Conservation (phyloP, 805 yeast genomes). For the Torulaspora microellipsoides region DNA sequence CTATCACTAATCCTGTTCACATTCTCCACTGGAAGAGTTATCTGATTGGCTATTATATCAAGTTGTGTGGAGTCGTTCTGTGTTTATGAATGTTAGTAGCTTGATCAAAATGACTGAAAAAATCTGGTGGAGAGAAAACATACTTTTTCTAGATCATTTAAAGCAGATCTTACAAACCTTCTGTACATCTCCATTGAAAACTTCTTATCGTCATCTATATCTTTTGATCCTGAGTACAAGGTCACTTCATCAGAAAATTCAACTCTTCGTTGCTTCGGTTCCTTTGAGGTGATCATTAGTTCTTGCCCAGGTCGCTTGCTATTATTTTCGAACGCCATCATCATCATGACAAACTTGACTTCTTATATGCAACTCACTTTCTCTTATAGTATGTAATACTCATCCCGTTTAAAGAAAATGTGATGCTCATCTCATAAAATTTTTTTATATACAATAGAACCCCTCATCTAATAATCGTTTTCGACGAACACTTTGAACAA, state of each 20-base stretch:
- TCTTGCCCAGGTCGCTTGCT: constrained; percentile 23
- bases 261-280: constrained; percentile 31
- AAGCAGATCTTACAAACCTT: constrained; percentile 57
- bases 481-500: no score
- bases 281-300: constrained; percentile 8
- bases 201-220: constrained; percentile 13
- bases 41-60: constrained; percentile 55
- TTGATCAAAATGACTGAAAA: constrained; percentile 1
- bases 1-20: constrained; percentile 50
- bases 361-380: no score
- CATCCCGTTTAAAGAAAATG: not conserved
- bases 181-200: constrained; percentile 37
- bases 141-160: constrained; percentile 62
- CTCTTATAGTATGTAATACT: no score
- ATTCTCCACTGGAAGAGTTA: constrained; percentile 48
- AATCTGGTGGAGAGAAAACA: constrained; percentile 23
- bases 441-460: constrained; percentile 5
- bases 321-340: constrained; percentile 33
- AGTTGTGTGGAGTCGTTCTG: constrained; percentile 51
- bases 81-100: constrained; percentile 17
- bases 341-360: constrained; percentile 7
- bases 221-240: constrained; percentile 9
- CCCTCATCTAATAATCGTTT: no score
- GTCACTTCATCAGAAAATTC: constrained; percentile 30
- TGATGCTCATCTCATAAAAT: constrained; percentile 16